Conservation (phyloP, 192 early-diverging fungal genomes). For the Backusella circina region DNA sequence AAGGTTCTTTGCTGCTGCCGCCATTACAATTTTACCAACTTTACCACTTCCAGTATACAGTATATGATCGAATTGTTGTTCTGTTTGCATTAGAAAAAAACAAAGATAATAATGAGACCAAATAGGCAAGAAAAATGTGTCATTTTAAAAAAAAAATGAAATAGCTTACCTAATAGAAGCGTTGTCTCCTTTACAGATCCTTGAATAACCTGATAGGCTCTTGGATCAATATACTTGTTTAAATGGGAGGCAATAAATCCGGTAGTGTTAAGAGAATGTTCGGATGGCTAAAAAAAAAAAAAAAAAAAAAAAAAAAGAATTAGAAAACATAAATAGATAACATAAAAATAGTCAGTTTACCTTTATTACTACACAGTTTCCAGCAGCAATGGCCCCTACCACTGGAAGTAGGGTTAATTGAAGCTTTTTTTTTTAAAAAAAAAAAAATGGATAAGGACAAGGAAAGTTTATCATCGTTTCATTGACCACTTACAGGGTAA, state of each 20-base stretch:
- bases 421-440: not conserved
- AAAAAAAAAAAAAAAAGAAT: not conserved
- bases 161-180: conserved; percentile 60
- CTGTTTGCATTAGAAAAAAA: not conserved
- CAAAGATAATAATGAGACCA: not conserved
- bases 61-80: conserved; percentile 77
- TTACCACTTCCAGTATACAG: conserved; percentile 85
- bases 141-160: conserved; percentile 53
- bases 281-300: conserved; percentile 55
- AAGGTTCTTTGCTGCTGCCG: conserved; percentile 81
- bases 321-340: not conserved
- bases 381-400: conserved; percentile 86
- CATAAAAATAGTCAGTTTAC: not conserved
- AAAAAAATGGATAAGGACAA: not conserved
- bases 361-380: conserved; percentile 77
- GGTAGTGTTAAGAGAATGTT: conserved; percentile 67
- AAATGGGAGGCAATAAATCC: conserved; percentile 58
- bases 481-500: conserved; percentile 38
- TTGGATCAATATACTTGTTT: conserved; percentile 70
- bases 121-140: not conserved
- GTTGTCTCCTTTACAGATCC: conserved; percentile 77
- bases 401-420: conserved; percentile 42
- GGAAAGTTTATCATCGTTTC: not conserved
- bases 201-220: conserved; percentile 68
- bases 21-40: conserved; percentile 83